Conservation (phyloP, 2,329 filamentous ascomycete species). For the Neoarthrinium moseri region DNA sequence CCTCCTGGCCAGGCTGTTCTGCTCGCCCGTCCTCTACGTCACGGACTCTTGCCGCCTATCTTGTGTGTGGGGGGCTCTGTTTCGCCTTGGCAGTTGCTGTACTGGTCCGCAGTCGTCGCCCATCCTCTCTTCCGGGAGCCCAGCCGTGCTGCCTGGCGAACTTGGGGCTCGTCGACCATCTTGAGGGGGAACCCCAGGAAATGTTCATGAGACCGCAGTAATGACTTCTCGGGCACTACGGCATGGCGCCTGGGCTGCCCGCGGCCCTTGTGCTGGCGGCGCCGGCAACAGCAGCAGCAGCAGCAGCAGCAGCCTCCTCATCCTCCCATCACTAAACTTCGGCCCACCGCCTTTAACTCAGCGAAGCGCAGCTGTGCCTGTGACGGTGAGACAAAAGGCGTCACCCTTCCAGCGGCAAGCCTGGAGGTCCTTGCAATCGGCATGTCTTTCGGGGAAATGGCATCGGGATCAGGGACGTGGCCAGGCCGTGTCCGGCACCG, state of each 20-base stretch:
- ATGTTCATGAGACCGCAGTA: constrained; percentile 14
- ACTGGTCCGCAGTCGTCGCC: too few species aligned
- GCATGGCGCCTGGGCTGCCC: constrained; percentile 15
- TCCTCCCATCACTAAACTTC: constrained; percentile 3
- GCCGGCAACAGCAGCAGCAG: not conserved
- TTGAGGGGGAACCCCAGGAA: not conserved
- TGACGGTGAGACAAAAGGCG: not conserved
- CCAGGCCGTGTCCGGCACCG: too few species aligned
- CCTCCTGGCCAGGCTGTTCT: too few species aligned
- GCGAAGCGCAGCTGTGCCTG: not conserved
- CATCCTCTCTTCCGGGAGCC: too few species aligned
- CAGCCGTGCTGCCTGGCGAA: not conserved
- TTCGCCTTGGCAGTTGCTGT: too few species aligned
- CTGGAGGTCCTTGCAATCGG: not conserved
- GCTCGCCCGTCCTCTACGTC: too few species aligned
- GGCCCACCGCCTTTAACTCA: not conserved
- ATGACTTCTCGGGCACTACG: constrained; percentile 19
- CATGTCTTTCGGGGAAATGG: not conserved
- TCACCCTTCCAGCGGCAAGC: not conserved
- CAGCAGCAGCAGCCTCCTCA: not conserved
- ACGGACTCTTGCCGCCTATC: too few species aligned
- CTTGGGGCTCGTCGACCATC: not conserved
- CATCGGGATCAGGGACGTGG: not conserved
- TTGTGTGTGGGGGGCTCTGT: too few species aligned
- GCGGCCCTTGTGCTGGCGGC: constrained; percentile 6